Evolutionary conservation across 2,329 filamentous ascomycete genomes (phyloP).

Genomic region (Colletotrichum plurivorum): DNA sequence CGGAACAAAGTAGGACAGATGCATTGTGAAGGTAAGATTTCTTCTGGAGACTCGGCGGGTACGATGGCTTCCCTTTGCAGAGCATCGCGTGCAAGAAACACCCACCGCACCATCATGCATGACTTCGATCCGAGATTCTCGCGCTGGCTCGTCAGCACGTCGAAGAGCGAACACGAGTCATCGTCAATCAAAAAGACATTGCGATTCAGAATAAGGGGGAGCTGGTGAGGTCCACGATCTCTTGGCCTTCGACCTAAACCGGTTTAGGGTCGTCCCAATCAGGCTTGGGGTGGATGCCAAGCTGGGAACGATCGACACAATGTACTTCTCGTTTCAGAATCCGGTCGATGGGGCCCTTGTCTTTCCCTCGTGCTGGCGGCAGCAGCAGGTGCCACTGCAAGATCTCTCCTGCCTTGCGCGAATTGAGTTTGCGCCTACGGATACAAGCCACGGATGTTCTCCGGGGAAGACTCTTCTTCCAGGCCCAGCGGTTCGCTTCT

Average conservation of each 20-base stretch:
- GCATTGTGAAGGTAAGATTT: slow-evolving; percentile 19
- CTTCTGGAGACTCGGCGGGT: slow-evolving; percentile 1
- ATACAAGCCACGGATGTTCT: no score
- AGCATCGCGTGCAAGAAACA: neutral
- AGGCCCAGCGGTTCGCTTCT: neutral
- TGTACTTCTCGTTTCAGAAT: slow-evolving; percentile 33
- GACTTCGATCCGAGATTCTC: neutral
- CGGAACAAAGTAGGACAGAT: no score
- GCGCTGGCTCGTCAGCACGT: neutral
- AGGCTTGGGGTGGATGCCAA: slow-evolving; percentile 17
- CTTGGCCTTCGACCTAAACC: slow-evolving; percentile 3
- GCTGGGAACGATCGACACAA: slow-evolving; percentile 22
- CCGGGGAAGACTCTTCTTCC: neutral
- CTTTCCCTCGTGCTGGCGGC: neutral
- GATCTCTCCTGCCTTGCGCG: slow-evolving; percentile 6
- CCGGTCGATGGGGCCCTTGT: slow-evolving; percentile 16
- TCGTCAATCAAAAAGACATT: slow-evolving; percentile 35
- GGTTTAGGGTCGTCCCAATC: neutral
- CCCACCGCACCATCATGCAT: neutral
- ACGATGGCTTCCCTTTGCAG: neutral
- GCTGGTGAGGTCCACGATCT: slow-evolving; percentile 15
- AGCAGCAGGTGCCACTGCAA: neutral
- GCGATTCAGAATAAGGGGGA: slow-evolving; percentile 20
- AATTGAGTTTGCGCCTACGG: slow-evolving; percentile 1
- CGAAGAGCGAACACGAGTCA: slow-evolving; percentile 28